A percentile compares a stretch with the other conserved stretches of the same genome.
Conservation (phyloP, 225 moss, liverwort and hornwort species). For the Anthoceros angustus region DNA sequence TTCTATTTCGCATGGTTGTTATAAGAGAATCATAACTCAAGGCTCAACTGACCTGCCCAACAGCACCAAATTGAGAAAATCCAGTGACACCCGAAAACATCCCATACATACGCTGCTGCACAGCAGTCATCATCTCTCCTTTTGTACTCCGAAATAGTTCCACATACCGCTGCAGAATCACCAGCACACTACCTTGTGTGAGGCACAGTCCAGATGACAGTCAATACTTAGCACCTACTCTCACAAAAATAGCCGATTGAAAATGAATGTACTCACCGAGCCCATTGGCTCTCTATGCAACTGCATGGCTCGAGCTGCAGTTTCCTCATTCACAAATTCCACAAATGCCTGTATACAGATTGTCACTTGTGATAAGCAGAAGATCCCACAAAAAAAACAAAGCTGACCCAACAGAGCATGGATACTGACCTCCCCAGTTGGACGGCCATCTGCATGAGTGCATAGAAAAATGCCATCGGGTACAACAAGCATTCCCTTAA, state of each 20-base stretch:
- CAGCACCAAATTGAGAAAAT: constrained; percentile 86
- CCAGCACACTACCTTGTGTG: too few relatives aligned
- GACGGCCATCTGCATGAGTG: constrained; percentile 96
- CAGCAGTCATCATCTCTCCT: constrained; percentile 99
- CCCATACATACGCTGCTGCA: constrained; percentile 99
- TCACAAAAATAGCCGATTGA: constrained; percentile 8
- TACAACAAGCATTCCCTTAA: constrained; percentile 99
- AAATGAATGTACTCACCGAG: constrained; percentile 44
- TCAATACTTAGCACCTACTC: not conserved
- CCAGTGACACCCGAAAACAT: constrained; percentile 96
- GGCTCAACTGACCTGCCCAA: constrained; percentile 62
- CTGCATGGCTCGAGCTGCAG: constrained; percentile 97
- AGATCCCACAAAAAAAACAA: not conserved
- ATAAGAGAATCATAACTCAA: not conserved
- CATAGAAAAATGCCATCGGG: constrained; percentile 94
- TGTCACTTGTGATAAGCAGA: not conserved
- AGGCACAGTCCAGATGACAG: constrained; percentile 1
- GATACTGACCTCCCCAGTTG: constrained; percentile 79
- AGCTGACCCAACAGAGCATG: not conserved
- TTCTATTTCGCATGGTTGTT: constrained; percentile 5
- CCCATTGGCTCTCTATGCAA: constrained; percentile 99
- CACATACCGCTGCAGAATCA: constrained; percentile 64
- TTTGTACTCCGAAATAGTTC: constrained; percentile 98
- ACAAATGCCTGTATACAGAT: constrained; percentile 66
- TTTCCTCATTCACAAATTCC: constrained; percentile 90